Base-by-base conservation (phyloP, 805 yeast genomes). In the Yarrowia bubula region DNA sequence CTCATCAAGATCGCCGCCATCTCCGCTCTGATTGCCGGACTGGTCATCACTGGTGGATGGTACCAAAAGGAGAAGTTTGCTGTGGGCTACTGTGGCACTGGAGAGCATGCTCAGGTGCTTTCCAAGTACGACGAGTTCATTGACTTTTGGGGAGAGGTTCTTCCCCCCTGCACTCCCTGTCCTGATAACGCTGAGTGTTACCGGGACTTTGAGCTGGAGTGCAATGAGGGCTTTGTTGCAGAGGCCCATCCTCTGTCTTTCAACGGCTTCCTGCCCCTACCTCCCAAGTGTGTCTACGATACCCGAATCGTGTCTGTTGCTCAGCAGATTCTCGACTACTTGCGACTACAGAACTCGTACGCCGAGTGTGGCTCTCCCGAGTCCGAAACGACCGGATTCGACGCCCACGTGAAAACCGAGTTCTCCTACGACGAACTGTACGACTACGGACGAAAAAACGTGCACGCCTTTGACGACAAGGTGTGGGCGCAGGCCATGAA, bases 181-280 rank as follows among this genome's bases (percentile, higher is more conserved):
- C 98, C 98, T 1, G 82, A 80, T 3, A 86, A 92, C 75, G 95
- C 92, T 0, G 78, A 83, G 42, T 93, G 98, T 75, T 84, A 81
- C 68, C 83, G 85, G 28, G 73, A 80, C 50, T 78, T 88, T 70
- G 78, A 81, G 61, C 71, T 89, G 8, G 85, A 82, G 65, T 93
- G 99, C 75, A 86, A 84, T 69, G 86, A 85, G 50, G 96, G 64
- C 13, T 58, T 43, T 35, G 64, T 58, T 8, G 64, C 64, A 8
- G 64, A 58, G 64, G 35, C 64, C 13, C 64, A 58, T 32, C 64
- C 64, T 58, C 51, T 58, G 17, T 76, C 83, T 43, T 72, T 84
- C 37, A 79, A 81, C 66, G 87, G 89, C 5, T 65, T 84, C 14
- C 75, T 89, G 22, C 90, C 95, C 10, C 71, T 86, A 3, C 73